Percentiles rank a stretch among this genome's conserved stretches.
These are phyloP conservation scores for Geoglossum glabrum DNA, from an alignment of 495 filamentous ascomycete species.

Conservation along the genomic window DNA sequence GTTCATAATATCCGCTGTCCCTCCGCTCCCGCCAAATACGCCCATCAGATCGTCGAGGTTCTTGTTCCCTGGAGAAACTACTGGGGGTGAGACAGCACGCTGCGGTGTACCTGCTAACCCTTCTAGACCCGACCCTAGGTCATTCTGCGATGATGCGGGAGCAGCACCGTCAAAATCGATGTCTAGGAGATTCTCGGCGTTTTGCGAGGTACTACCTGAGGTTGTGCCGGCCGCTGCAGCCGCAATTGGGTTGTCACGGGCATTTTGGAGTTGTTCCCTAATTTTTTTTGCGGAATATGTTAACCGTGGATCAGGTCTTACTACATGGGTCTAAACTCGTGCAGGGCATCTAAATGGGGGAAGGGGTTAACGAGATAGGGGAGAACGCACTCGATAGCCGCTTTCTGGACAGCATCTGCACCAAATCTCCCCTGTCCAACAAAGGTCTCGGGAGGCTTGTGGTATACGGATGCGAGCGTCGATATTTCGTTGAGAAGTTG, in stretches of 20 bases:
- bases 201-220: constrained; percentile 28
- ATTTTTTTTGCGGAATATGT: neutral
- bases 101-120: constrained; percentile 63
- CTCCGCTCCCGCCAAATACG: constrained; percentile 37
- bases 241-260: constrained; percentile 83
- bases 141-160: constrained; percentile 67
- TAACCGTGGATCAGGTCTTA: neutral
- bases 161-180: constrained; percentile 95
- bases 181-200: constrained; percentile 87
- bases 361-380: neutral
- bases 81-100: constrained; percentile 49
- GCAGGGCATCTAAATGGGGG: constrained; percentile 8
- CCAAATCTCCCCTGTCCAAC: constrained; percentile 87
- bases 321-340: constrained; percentile 5
- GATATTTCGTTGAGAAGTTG: constrained; percentile 75
- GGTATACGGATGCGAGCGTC: constrained; percentile 96
- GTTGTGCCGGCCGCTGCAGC: constrained; percentile 53
- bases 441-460: constrained; percentile 93
- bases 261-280: constrained; percentile 69
- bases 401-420: constrained; percentile 82
- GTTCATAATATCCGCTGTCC: constrained; percentile 48
- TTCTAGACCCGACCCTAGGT: constrained; percentile 49
- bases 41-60: constrained; percentile 84
- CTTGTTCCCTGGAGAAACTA: constrained; percentile 25
- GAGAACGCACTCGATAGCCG: constrained; percentile 59